These are phyloP conservation scores for Yamadazyma diddensiae DNA, from an alignment of 1,139 yeast species.

Conservation along the genomic window DNA sequence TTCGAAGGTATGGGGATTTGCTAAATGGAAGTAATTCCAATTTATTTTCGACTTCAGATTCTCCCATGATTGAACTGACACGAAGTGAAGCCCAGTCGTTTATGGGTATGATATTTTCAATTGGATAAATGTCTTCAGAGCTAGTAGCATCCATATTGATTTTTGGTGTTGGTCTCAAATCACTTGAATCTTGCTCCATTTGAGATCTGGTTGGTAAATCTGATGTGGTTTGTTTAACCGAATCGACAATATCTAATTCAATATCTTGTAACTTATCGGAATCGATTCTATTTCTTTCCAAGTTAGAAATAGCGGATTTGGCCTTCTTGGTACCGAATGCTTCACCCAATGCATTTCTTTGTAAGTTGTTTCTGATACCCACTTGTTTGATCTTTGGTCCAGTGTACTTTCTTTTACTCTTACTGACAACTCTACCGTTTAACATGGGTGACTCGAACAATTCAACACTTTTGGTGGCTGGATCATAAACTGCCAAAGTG, in stretches of 20 bases:
- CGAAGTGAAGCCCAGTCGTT: conserved; percentile 65
- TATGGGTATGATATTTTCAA: conserved; percentile 65
- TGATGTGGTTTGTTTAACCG: conserved; percentile 67
- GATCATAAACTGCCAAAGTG: conserved; percentile 70
- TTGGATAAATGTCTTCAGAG: conserved; percentile 79
- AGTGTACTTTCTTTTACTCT: conserved; percentile 45
- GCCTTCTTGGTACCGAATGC: conserved; percentile 98
- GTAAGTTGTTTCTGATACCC: conserved; percentile 52
- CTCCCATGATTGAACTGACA: conserved; percentile 53
- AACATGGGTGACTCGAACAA: conserved; percentile 61
- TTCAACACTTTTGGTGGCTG: conserved; percentile 55
- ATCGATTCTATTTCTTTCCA: conserved; percentile 83
- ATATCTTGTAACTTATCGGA: conserved; percentile 71
- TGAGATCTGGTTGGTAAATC: conserved; percentile 69
- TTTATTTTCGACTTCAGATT: conserved; percentile 45
- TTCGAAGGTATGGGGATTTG: conserved; percentile 19
- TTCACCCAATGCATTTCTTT: conserved; percentile 85
- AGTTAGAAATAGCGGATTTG: conserved; percentile 79
- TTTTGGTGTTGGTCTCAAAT: conserved; percentile 80
- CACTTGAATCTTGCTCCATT: conserved; percentile 49
- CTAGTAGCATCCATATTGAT: conserved; percentile 73
- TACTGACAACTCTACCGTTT: conserved; percentile 53
- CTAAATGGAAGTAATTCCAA: conserved; percentile 61
- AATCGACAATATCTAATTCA: conserved; percentile 79
- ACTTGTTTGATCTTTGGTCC: conserved; percentile 64